These are phyloP conservation scores for Mycosphaerella sp. DNA, from an alignment of 2,329 filamentous ascomycete genomes.

Conservation along the genomic window DNA sequence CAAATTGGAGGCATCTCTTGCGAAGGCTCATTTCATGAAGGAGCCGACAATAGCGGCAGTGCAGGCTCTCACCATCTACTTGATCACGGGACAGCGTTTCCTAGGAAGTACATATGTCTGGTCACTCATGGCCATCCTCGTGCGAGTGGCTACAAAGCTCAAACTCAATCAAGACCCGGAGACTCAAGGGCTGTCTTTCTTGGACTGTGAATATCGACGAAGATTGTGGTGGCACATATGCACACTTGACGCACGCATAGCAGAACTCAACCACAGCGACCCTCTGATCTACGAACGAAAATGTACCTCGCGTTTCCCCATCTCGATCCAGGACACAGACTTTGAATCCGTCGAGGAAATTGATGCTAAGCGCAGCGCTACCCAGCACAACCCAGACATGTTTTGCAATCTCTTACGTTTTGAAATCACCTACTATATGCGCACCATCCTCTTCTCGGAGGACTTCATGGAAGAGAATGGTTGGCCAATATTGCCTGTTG, in stretches of 20 bases:
- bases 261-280: constrained; percentile 18
- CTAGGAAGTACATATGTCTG: constrained; percentile 16
- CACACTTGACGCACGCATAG: constrained; percentile 18
- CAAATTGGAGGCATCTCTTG: constrained; percentile 13
- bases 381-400: constrained; percentile 15
- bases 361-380: constrained; percentile 8
- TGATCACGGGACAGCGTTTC: constrained; percentile 15
- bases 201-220: constrained; percentile 20
- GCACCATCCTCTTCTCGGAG: constrained; percentile 21
- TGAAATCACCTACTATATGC: constrained; percentile 23
- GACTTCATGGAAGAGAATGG: constrained; percentile 21
- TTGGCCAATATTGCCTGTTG: constrained; percentile 16
- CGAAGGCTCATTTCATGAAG: constrained; percentile 15
- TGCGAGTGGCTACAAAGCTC: constrained; percentile 19
- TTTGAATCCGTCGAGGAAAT: constrained; percentile 14
- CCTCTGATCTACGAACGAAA: constrained; percentile 21
- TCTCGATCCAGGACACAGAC: constrained; percentile 12
- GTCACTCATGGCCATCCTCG: constrained; percentile 19
- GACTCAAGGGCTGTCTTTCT: constrained; percentile 13
- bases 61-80: constrained; percentile 19
- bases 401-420: constrained; percentile 18
- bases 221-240: constrained; percentile 25
- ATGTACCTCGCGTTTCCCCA: constrained; percentile 17
- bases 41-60: constrained; percentile 16
- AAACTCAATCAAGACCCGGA: constrained; percentile 22